phyloP scores from a whole-genome alignment of 805 yeast species.

The Zygoascus bituminiphila region DNA sequence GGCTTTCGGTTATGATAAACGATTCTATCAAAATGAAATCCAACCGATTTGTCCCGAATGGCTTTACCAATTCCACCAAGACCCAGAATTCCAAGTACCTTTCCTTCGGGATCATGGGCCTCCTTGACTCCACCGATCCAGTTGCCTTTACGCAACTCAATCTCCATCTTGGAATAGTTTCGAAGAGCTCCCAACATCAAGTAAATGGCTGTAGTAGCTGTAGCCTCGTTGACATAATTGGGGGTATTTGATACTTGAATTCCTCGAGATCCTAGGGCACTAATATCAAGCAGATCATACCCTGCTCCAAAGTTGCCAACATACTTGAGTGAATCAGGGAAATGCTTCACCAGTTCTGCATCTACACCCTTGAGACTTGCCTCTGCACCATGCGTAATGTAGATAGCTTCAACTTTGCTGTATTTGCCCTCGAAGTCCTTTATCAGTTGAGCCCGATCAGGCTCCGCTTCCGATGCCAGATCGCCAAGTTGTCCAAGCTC shows the following conservation, averaged over 20 bases:
- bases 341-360: conserved; percentile 33
- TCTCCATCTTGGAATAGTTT: conserved; percentile 38
- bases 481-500: conserved; percentile 41
- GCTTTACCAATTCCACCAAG: conserved; percentile 59
- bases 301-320: conserved; percentile 51
- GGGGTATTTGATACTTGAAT: conserved; percentile 49
- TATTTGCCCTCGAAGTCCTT: conserved; percentile 29
- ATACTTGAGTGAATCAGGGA: conserved; percentile 35
- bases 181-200: conserved; percentile 45
- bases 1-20: conserved; percentile 45
- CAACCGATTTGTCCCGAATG: conserved; percentile 41
- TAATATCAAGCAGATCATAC: conserved; percentile 44
- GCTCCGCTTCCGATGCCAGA: conserved; percentile 36
- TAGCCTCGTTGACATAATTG: conserved; percentile 43
- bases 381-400: conserved; percentile 36
- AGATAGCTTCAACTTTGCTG: conserved; percentile 33
- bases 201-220: conserved; percentile 50
- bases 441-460: conserved; percentile 35
- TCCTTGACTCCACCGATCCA: conserved; percentile 38
- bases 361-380: conserved; percentile 37
- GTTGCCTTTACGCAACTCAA: conserved; percentile 36
- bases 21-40: conserved; percentile 43
- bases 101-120: conserved; percentile 44
- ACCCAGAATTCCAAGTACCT: conserved; percentile 50
- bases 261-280: conserved; percentile 33